A percentile compares a stretch with the other conserved stretches of the same genome.
phyloP scores from a whole-genome alignment of 371 early-diverging fungal species.

The Furculomyces boomerangus region DNA sequence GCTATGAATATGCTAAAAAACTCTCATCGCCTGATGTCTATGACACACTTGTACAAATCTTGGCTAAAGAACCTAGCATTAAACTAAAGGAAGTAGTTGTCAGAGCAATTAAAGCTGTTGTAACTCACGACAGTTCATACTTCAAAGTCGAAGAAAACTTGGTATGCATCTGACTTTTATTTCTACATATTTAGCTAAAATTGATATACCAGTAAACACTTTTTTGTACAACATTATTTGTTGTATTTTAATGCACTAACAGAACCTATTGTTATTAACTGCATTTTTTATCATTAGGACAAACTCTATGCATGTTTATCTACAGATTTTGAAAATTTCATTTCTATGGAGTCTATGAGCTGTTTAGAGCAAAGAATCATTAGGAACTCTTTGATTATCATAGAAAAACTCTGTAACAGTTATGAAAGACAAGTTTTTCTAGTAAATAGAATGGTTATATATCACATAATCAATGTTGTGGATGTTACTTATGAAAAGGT shows the following conservation, averaged over 20 bases:
- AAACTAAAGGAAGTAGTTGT: not conserved
- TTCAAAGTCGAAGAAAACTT: not conserved
- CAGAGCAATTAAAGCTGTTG: not conserved
- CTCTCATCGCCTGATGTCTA: not conserved
- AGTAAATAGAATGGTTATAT: constrained; percentile 8
- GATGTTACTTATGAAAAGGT: constrained; percentile 13
- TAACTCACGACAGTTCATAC: not conserved
- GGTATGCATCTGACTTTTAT: not conserved
- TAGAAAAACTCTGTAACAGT: not conserved
- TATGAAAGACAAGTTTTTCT: constrained; percentile 3
- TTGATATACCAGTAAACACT: not conserved
- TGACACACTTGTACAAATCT: not conserved
- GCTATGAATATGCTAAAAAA: not conserved
- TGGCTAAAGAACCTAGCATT: not conserved
- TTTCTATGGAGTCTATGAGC: not conserved
- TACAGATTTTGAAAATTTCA: not conserved
- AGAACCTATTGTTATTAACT: not conserved
- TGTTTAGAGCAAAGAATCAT: not conserved
- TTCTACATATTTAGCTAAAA: not conserved
- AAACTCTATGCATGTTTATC: not conserved
- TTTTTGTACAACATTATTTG: not conserved
- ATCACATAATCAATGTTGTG: constrained; percentile 14
- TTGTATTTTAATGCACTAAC: not conserved
- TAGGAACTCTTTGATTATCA: not conserved
- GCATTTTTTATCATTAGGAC: not conserved